Percentiles rank a stretch among this genome's conserved stretches.
Evolutionary conservation across 2,329 filamentous ascomycete genomes (phyloP).

Genomic region (Penicillium frequentans): DNA sequence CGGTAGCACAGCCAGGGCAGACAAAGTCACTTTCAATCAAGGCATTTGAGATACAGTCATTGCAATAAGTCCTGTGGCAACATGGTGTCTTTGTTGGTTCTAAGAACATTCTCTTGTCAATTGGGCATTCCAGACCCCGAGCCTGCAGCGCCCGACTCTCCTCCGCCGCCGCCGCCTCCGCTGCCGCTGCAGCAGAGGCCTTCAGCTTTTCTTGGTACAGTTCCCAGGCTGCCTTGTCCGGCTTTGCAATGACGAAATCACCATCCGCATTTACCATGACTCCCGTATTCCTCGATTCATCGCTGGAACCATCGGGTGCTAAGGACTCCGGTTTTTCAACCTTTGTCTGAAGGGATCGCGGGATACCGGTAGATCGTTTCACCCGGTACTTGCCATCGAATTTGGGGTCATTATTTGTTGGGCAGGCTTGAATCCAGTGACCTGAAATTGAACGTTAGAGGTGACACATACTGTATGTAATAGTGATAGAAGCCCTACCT

Average conservation of each 20-base stretch:
- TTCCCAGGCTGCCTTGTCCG: slow-evolving; percentile 95
- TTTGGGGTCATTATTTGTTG: slow-evolving; percentile 96
- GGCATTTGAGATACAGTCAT: slow-evolving; percentile 98
- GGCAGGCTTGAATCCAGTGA: slow-evolving; percentile 98
- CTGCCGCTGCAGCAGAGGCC: slow-evolving; percentile 76
- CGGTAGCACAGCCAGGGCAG: slow-evolving; percentile 87
- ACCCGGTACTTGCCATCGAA: slow-evolving; percentile 92
- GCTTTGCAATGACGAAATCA: slow-evolving; percentile 94
- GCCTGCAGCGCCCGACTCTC: slow-evolving; percentile 86
- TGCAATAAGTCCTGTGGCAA: slow-evolving; percentile 97
- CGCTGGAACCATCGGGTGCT: slow-evolving; percentile 70
- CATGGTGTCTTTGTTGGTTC: slow-evolving; percentile 99
- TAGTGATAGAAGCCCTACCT: slow-evolving; percentile 48
- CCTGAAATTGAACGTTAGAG: slow-evolving; percentile 41
- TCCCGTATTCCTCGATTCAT: slow-evolving; percentile 79
- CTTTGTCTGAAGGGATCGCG: slow-evolving; percentile 90
- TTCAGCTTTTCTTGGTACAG: slow-evolving; percentile 94
- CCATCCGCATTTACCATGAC: slow-evolving; percentile 98
- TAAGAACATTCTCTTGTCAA: slow-evolving; percentile 98
- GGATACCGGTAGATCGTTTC: slow-evolving; percentile 95
- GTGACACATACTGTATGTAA: background rate
- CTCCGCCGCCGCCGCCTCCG: slow-evolving; percentile 72
- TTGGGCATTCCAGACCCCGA: slow-evolving; percentile 84
- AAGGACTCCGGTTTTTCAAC: slow-evolving; percentile 85
- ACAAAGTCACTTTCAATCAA: slow-evolving; percentile 97